phyloP scores from a whole-genome alignment of 192 early-diverging fungal genomes.

The Gamsiella multidivaricata region DNA sequence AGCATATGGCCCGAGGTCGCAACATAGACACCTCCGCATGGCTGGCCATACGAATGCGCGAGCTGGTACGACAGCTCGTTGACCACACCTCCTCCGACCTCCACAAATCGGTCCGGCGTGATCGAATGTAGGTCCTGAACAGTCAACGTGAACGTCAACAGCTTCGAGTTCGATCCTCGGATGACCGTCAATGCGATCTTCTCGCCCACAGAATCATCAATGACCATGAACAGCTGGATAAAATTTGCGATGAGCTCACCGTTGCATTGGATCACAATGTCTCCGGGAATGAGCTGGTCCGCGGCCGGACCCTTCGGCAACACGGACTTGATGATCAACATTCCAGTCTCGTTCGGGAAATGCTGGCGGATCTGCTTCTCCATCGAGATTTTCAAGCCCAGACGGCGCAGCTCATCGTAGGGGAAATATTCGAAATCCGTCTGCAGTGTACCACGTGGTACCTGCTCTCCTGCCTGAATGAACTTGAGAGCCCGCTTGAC shows the following conservation, averaged over 20 bases:
- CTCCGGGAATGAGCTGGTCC: constrained; percentile 70
- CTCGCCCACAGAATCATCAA: constrained; percentile 72
- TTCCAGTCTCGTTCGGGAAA: constrained; percentile 75
- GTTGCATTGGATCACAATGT: constrained; percentile 77
- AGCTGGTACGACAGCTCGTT: constrained; percentile 82
- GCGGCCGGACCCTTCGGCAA: constrained; percentile 79
- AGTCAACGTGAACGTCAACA: constrained; percentile 37
- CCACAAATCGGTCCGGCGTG: constrained; percentile 86
- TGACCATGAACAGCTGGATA: constrained; percentile 68
- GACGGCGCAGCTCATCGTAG: constrained; percentile 77
- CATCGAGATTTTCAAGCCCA: constrained; percentile 73
- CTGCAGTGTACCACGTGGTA: constrained; percentile 83
- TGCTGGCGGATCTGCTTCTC: constrained; percentile 71
- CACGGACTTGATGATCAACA: constrained; percentile 72
- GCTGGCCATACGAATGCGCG: constrained; percentile 75
- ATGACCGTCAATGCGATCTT: constrained; percentile 64
- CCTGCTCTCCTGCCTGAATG: constrained; percentile 63
- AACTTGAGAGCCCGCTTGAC: constrained; percentile 71
- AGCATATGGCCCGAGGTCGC: constrained; percentile 76
- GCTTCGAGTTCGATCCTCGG: constrained; percentile 60
- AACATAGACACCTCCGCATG: constrained; percentile 85
- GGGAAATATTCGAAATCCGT: constrained; percentile 75
- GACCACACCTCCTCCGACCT: constrained; percentile 86
- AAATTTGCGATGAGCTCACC: constrained; percentile 76
- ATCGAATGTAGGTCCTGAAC: constrained; percentile 81